phyloP scores from a whole-genome alignment of 2,329 filamentous ascomycete genomes.

The Penicillium sp. region DNA sequence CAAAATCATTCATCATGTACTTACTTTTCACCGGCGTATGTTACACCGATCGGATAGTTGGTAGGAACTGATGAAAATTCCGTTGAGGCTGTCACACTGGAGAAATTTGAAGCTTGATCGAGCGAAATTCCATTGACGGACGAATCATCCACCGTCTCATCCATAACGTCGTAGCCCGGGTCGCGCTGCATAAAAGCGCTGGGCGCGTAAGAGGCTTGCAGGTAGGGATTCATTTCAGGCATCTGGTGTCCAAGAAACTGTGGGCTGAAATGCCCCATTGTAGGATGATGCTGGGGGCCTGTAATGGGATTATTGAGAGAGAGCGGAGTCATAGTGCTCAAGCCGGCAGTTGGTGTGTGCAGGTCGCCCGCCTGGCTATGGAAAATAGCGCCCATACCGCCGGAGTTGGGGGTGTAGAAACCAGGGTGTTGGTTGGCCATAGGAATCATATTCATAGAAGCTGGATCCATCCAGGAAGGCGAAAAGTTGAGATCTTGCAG shows the following conservation, averaged over 20 bases:
- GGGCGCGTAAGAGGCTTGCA: conserved; percentile 67
- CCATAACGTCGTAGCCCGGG: conserved; percentile 75
- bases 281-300: conserved; percentile 57
- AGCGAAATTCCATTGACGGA: conserved; percentile 60
- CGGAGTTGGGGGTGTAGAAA: conserved; percentile 86
- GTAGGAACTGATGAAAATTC: conserved; percentile 22
- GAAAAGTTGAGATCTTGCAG: conserved; percentile 86
- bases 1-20: conserved; percentile 29
- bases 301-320: conserved; percentile 72
- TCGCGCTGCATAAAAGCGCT: conserved; percentile 79
- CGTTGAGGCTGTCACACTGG: conserved; percentile 44
- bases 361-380: conserved; percentile 82
- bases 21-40: conserved; percentile 54
- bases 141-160: conserved; percentile 64
- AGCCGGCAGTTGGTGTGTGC: conserved; percentile 73
- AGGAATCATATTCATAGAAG: conserved; percentile 73
- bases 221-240: conserved; percentile 70
- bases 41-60: conserved; percentile 19
- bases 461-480: conserved; percentile 82
- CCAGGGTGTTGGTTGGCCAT: conserved; percentile 78
- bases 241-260: conserved; percentile 59
- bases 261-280: conserved; percentile 67
- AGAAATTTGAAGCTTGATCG: conserved; percentile 53
- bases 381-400: conserved; percentile 73
- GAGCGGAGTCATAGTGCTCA: conserved; percentile 76